phyloP scores from a whole-genome alignment of 2,329 filamentous ascomycete genomes.

The Tolypocladium amazonense region DNA sequence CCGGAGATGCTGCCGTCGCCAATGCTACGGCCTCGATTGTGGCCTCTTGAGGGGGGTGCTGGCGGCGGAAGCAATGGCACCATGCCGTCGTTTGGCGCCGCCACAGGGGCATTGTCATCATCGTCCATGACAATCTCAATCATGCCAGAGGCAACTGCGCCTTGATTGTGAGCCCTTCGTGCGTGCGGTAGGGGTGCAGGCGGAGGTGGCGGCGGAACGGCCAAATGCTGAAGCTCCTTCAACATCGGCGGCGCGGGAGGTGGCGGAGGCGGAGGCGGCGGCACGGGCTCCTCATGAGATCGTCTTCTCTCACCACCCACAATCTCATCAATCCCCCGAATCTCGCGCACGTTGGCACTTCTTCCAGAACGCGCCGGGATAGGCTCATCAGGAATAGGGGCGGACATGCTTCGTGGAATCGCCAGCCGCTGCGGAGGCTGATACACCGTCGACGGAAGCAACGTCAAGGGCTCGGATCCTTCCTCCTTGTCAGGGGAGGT shows the following conservation, averaged over 20 bases:
- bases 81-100: conserved; percentile 28
- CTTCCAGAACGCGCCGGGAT: conserved; percentile 17
- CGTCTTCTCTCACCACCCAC: conserved; percentile 27
- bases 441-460: conserved; percentile 50
- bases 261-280: conserved; percentile 39
- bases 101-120: conserved; percentile 28
- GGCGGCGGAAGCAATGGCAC: conserved; percentile 35
- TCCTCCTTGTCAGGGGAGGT: conserved; percentile 21
- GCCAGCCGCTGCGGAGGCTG: conserved; percentile 38
- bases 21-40: conserved; percentile 47
- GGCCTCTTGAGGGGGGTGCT: conserved; percentile 32
- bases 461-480: conserved; percentile 26
- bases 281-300: conserved; percentile 39
- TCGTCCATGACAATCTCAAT: conserved; percentile 60
- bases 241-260: conserved; percentile 41
- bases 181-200: conserved; percentile 44
- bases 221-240: conserved; percentile 53
- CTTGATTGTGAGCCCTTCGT: conserved; percentile 29
- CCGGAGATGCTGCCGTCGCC: conserved; percentile 41
- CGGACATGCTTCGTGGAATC: conserved; percentile 53
- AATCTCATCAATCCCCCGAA: conserved; percentile 38
- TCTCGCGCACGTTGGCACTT: conserved; percentile 24
- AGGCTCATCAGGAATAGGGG: conserved; percentile 33
- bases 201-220: conserved; percentile 49
- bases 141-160: conserved; percentile 40